Conservation (phyloP, 148 eudicot species). For the Nyssa sinensis region DNA sequence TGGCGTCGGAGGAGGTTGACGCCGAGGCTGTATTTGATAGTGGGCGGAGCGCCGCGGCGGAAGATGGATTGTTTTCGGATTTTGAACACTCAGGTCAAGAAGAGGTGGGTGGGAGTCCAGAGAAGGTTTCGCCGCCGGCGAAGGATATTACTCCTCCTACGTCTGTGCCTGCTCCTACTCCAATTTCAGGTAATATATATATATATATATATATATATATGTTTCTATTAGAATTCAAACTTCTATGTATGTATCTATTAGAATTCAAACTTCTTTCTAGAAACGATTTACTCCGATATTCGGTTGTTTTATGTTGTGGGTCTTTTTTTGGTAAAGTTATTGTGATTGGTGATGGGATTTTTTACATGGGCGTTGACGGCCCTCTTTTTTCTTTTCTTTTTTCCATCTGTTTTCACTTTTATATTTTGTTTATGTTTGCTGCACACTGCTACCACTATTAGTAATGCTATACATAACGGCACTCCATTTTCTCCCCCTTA, state of each 20-base stretch:
- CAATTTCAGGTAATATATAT: conserved; percentile 53
- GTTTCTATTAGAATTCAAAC: no score
- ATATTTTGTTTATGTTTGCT: background rate
- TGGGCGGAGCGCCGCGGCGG: conserved; percentile 54
- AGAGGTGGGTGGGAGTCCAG: conserved; percentile 19
- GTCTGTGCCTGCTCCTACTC: conserved; percentile 37
- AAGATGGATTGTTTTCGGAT: conserved; percentile 76
- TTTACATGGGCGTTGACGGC: no score
- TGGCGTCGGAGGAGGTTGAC: conserved; percentile 24
- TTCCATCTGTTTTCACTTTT: background rate
- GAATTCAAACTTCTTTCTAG: no score
- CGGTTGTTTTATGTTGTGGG: background rate
- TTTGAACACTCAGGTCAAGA: conserved; percentile 38
- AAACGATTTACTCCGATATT: background rate
- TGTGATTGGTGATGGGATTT: conserved; percentile 1
- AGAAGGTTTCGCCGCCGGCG: background rate
- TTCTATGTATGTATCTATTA: no score
- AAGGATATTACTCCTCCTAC: conserved; percentile 20
- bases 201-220: background rate
- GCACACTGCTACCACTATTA: no score
- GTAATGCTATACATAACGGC: no score
- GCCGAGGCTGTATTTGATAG: conserved; percentile 60
- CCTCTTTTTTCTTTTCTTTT: no score
- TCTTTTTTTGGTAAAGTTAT: background rate
- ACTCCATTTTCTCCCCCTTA: no score